phyloP scores from a whole-genome alignment of 345 rosid species.

The Pelargonium nanum region DNA sequence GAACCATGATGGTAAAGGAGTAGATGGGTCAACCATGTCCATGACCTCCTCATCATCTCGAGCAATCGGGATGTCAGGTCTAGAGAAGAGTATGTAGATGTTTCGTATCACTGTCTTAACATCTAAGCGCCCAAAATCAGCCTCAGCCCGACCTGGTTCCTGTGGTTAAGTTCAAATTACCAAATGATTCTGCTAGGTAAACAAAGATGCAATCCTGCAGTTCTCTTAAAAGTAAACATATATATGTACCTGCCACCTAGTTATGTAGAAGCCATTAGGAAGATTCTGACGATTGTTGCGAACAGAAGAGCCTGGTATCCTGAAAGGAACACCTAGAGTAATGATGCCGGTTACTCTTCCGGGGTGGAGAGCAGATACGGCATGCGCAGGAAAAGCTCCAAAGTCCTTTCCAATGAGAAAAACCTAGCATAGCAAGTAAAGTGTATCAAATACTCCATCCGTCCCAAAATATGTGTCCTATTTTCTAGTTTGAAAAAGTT shows the following conservation, averaged over 20 bases:
- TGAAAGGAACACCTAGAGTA: slow-evolving; percentile 31
- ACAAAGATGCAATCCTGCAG: background rate
- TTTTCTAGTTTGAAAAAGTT: background rate
- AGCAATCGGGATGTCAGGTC: slow-evolving; percentile 25
- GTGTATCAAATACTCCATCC: too few relatives aligned
- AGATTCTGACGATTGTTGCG: slow-evolving; percentile 10
- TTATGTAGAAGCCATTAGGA: slow-evolving; percentile 29
- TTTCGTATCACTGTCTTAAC: slow-evolving; percentile 33
- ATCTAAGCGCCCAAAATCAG: slow-evolving; percentile 37
- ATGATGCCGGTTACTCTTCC: slow-evolving; percentile 21
- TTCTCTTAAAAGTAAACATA: background rate
- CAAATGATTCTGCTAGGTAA: background rate
- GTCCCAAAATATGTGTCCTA: background rate
- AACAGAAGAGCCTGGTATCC: slow-evolving; percentile 18
- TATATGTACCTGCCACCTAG: slow-evolving; percentile 30
- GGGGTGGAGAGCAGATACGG: slow-evolving; percentile 19
- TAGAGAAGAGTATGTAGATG: slow-evolving; percentile 36
- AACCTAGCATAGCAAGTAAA: slow-evolving; percentile 16
- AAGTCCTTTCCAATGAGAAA: slow-evolving; percentile 34
- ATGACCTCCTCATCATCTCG: slow-evolving; percentile 34
- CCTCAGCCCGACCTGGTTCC: slow-evolving; percentile 44
- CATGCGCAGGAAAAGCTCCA: slow-evolving; percentile 22
- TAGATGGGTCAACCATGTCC: slow-evolving; percentile 40
- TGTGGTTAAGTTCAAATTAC: background rate
- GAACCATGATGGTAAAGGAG: slow-evolving; percentile 40